Base-by-base conservation (phyloP, 179 eudicot genomes). In the Drosera spatulata region DNA sequence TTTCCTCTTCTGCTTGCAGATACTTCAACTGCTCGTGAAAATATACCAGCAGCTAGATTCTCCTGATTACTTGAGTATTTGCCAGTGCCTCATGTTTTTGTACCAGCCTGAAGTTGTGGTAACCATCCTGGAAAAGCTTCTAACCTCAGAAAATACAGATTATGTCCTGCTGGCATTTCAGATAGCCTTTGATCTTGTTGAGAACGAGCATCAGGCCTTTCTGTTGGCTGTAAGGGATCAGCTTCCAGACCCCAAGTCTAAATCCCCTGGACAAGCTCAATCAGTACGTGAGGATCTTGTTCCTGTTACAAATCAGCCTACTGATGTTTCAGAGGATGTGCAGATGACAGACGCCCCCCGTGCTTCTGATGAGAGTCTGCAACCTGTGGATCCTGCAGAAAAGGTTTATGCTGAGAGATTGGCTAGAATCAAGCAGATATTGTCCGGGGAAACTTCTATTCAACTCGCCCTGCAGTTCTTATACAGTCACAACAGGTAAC, bases 121-220 rank as follows among this genome's bases (percentile, higher is more conserved):
- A 15, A 75, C 73, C 81, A 86, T 93, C 69, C 73, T 89, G 60
- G 95, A 79, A 77, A 81, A 84, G 62, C 90, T 89, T 62, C 71
- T 93, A 33, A 77, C 76, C 61, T 86, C 95, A 5, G 95, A 81
- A 62, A 79, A 75, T 58, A 69, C 73, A 73, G 96, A 86, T 62
- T 90, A 93, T 74, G 88, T 88, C 54, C 73, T 89, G 59, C 81
- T 89, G 74, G 86, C 96, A 43, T 86, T 84, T 74, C 99, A 93
- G 70, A 86, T 89, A 66, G 93, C 85, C 60, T 93, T 93, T 73
- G 95, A 93, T 72, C 95, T 89, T 53, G 95, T 84, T 22, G 99
- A 86, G 74, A 93, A 93, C 75, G 99, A 93, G 81, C 95, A 81
- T 66, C 99, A 89, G 73, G 95, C 99, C 55, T 93, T 93, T 73